phyloP scores from a whole-genome alignment of 2,329 filamentous ascomycete genomes.

The Sclerotinia minor region DNA sequence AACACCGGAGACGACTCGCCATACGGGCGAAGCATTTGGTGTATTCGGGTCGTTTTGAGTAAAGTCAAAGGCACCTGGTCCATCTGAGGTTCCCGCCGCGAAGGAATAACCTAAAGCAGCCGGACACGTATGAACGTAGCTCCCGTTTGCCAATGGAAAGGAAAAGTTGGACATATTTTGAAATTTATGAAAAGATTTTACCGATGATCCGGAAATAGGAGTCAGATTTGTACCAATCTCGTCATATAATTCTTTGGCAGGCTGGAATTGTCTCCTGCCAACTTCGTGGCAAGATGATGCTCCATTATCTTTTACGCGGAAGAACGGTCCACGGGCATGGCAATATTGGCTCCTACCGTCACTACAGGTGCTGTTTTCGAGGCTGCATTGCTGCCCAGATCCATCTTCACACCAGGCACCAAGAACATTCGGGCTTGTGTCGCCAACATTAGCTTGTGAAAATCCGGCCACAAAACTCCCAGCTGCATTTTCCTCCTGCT shows the following conservation, averaged over 20 bases:
- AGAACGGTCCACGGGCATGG: constrained; percentile 72
- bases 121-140: constrained; percentile 71
- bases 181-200: constrained; percentile 84
- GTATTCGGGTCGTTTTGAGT: constrained; percentile 78
- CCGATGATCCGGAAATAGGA: constrained; percentile 60
- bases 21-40: constrained; percentile 67
- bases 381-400: constrained; percentile 67
- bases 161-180: constrained; percentile 75
- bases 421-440: constrained; percentile 84
- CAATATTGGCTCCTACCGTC: constrained; percentile 69
- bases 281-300: constrained; percentile 75
- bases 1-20: constrained; percentile 72
- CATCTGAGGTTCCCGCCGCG: constrained; percentile 88
- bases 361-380: constrained; percentile 80
- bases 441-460: constrained; percentile 86
- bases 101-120: constrained; percentile 91
- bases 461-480: constrained; percentile 84
- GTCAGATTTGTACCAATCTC: constrained; percentile 47
- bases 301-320: constrained; percentile 66
- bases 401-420: constrained; percentile 91
- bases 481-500: constrained; percentile 54
- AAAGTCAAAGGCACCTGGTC: constrained; percentile 89
- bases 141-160: constrained; percentile 73
- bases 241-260: constrained; percentile 61
- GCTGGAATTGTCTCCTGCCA: constrained; percentile 67